Evolutionary conservation across 2,329 filamentous ascomycete species (phyloP), one percentile per base, ranked within the genome.

Genomic region (Colletotrichum sojae): DNA sequence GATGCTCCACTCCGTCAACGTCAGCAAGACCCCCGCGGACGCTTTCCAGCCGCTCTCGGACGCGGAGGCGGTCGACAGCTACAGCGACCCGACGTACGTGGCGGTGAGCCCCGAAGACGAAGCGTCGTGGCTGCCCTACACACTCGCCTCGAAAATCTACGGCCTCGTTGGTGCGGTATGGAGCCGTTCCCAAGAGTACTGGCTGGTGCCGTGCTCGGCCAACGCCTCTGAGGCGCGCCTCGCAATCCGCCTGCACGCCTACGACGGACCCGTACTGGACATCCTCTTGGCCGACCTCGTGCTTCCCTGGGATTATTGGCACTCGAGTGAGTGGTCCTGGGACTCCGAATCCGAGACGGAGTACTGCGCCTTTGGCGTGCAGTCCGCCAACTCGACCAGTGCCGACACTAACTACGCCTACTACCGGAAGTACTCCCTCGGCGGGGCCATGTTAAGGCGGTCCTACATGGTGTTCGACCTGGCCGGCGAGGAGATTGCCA

Each of bases 391-490:
- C 25, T 60, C 55, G 61, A 63, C 53, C 0, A 61, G 51, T 43
- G 16, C 27, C 18, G 68, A 40, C 22, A 64, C 48, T 6, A 22
- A 15, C 1, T 10, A 22, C 12, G 31, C 39, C 16, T 46, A 15
- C 4, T 49, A 45, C 45, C 6, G 13, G 16, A 53, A 69, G 13
- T 74, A 65, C 56, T 73, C 55, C 48, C 48, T 80, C 3, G 74
- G 77, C 16, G 71, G 71, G 64, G 63, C 72, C 16, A 43, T 78
- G 49, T 67, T 80, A 40, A 76, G 76, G 39, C 75, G 76, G n/a
- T 72, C 71, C 13, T 80, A 80, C 69, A 71, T 75, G 55, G 78
- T 78, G 4, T 79, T 79, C 57, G 78, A 80, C 67, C 63, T 76
- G 13, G 75, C 71, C 52, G 78, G 78, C 69, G 52, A 67, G n/a